Base-by-base conservation (phyloP, 345 rosid species). In the Salix viminalis region DNA sequence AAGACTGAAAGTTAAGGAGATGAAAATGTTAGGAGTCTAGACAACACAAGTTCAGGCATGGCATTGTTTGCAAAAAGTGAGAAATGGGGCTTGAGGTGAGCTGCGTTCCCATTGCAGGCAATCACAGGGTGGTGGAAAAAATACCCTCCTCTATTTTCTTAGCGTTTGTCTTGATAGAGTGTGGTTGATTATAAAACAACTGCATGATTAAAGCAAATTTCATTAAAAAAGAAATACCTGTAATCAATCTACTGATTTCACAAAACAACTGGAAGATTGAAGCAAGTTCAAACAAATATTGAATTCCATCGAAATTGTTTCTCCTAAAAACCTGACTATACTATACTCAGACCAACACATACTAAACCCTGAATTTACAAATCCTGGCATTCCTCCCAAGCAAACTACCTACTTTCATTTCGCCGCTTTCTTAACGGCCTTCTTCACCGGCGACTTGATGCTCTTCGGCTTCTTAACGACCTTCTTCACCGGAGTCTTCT, bases 11-110 rank as follows among this genome's bases (percentile, higher is more conserved):
- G 76, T 87, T 14, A 75, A 85, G 76, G 87, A 89, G 78, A 95
- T 86, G 79, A 89, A 80, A 79, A 80, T 69, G 84, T 85, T 92
- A 74, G 88, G 95, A 30, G 58, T 90, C 70, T 86, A 88, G 77
- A 10, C 66, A 34, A 7, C 0, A 14, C 32, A 28, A 23, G 11
- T 26, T 74, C n/a, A 32, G 61, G 11, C 11, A 7, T 16, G 61
- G 11, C 11, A 7, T 16, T 42, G 19, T 21, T 13, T 68, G 18
- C 50, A 41, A 42, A 67, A 21, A 41, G 21, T 68, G 44, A 68
- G 52, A 68, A 41, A 10, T 15, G 13, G 24, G 23, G 50, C 21
- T 46, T 46, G 23, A 21, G 39, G 28, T 37, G 15, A n/a, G 71
- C 30, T 1, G 23, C 37, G 48, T 37, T 10, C 14, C 23, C 15